These are phyloP conservation scores for Chrysopogon serrulatus DNA, from an alignment of 176 grass and related monocot species.

Conservation along the genomic window DNA sequence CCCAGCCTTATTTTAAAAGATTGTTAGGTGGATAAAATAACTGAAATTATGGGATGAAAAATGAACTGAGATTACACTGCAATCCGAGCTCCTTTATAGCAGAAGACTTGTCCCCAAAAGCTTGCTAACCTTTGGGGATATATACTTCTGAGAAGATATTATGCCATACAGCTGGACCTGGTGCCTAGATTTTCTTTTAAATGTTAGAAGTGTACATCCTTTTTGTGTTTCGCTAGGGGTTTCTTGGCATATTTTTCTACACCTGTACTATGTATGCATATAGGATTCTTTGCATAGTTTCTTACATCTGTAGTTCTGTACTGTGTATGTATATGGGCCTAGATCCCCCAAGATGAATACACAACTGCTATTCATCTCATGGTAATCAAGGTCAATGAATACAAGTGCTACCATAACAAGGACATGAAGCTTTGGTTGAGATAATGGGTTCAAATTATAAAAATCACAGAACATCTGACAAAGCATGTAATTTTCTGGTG, in stretches of 20 bases:
- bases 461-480: too few relatives aligned
- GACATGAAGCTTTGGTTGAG: neutral
- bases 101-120: constrained; percentile 33
- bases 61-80: constrained; percentile 23
- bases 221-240: too few relatives aligned
- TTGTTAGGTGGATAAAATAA: neutral
- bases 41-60: neutral
- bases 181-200: neutral
- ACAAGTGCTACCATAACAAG: too few relatives aligned
- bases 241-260: too few relatives aligned
- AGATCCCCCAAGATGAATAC: too few relatives aligned
- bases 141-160: neutral
- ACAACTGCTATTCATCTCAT: too few relatives aligned
- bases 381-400: too few relatives aligned
- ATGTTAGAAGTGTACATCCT: neutral
- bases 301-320: too few relatives aligned
- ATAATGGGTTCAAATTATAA: neutral
- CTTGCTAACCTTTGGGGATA: constrained; percentile 23
- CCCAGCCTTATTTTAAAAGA: neutral
- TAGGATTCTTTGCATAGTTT: too few relatives aligned
- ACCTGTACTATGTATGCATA: too few relatives aligned
- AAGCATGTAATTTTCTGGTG: neutral
- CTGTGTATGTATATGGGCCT: too few relatives aligned
- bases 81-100: constrained; percentile 34
- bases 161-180: neutral